Evolutionary conservation across 345 rosid genomes (phyloP).

Genomic region (Syzygium aromaticum): DNA sequence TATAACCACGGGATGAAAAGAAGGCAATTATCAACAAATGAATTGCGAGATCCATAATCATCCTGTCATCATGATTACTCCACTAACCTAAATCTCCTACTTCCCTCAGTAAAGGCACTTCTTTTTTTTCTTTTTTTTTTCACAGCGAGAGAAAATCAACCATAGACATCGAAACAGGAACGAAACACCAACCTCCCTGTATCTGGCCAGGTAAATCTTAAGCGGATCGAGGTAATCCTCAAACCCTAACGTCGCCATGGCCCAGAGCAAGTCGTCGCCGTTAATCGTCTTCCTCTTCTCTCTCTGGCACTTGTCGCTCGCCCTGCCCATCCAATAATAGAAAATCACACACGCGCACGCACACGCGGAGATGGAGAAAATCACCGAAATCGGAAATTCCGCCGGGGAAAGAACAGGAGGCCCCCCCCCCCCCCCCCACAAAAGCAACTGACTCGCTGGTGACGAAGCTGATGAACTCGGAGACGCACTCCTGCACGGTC

Average conservation of each 20-base stretch:
- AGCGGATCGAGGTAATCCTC: slow-evolving; percentile 95
- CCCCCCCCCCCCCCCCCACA: too few relatives aligned
- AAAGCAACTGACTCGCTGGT: slow-evolving; percentile 75
- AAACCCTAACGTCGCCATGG: slow-evolving; percentile 94
- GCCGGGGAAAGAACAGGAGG: background rate
- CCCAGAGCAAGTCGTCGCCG: slow-evolving; percentile 96
- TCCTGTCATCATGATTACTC: background rate
- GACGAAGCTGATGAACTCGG: slow-evolving; percentile 93
- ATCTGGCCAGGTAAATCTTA: slow-evolving; percentile 63
- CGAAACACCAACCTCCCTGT: slow-evolving; percentile 58
- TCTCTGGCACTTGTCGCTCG: slow-evolving; percentile 96
- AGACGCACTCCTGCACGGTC: slow-evolving; percentile 92
- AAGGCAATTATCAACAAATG: background rate
- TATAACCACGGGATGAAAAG: background rate
- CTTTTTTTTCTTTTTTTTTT: background rate
- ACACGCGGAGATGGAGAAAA: background rate
- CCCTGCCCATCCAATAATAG: slow-evolving; percentile 34
- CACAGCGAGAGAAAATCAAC: background rate
- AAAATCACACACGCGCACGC: background rate
- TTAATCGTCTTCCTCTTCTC: slow-evolving; percentile 97
- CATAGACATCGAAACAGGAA: background rate
- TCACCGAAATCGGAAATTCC: background rate
- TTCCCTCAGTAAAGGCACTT: background rate
- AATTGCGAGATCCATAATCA: background rate
- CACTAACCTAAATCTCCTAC: background rate